phyloP scores from a whole-genome alignment of 352 stramenopile species.

The Globisporangium ultimum region DNA sequence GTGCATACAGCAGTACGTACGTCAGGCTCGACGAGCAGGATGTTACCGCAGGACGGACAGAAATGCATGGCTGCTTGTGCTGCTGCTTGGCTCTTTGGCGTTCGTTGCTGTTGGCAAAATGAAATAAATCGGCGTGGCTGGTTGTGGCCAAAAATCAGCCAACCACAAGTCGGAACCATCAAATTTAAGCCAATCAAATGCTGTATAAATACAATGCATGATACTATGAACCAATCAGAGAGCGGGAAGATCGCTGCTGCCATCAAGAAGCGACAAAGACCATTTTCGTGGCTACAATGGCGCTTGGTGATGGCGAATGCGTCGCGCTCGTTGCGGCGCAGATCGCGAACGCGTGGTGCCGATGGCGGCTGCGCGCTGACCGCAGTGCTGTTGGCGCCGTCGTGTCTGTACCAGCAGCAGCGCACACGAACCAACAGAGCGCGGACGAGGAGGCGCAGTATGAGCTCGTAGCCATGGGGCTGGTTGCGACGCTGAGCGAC shows the following conservation, averaged over 20 bases:
- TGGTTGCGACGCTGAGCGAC: slow-evolving; percentile 19
- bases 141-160: slow-evolving; percentile 1
- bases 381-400: neutral
- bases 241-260: neutral
- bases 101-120: neutral
- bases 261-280: neutral
- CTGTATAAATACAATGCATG: neutral
- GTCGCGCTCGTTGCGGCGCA: slow-evolving; percentile 8
- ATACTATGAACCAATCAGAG: slow-evolving; percentile 2
- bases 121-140: neutral
- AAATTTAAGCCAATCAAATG: slow-evolving; percentile 9
- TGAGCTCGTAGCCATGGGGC: slow-evolving; percentile 41
- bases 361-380: slow-evolving; percentile 9
- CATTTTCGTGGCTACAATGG: neutral
- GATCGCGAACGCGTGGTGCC: slow-evolving; percentile 13
- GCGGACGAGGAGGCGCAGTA: slow-evolving; percentile 45
- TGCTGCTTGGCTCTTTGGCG: neutral
- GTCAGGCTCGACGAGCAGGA: slow-evolving; percentile 87
- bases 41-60: slow-evolving; percentile 88
- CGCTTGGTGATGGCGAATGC: neutral
- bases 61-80: slow-evolving; percentile 67
- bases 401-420: neutral
- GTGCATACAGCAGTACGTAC: slow-evolving; percentile 23
- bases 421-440: neutral
- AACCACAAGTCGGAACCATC: too few species aligned